Conservation (phyloP, 768 basidiomycete species). For the Tubosaeta brunneosetosa region DNA sequence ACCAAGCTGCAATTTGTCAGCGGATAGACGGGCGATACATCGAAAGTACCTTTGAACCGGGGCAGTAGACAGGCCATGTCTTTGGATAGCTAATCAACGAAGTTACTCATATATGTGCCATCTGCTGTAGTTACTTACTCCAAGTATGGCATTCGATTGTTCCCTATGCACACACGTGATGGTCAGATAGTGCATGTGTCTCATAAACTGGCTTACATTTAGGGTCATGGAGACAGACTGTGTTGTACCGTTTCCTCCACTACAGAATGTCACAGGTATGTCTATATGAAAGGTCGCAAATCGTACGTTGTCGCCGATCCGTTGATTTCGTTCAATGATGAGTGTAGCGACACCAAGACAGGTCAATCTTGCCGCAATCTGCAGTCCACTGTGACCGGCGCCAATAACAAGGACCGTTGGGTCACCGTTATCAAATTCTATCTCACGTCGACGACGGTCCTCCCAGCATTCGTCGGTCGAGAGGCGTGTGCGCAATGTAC, state of each 20-base stretch:
- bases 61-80: conserved; percentile 48
- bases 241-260: conserved; percentile 56
- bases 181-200: conserved; percentile 1
- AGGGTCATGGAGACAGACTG: conserved; percentile 49
- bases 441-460: conserved; percentile 36
- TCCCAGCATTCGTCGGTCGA: conserved; percentile 51
- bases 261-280: conserved; percentile 13
- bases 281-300: background rate
- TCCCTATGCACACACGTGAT: conserved; percentile 32
- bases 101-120: too few species aligned
- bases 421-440: conserved; percentile 40
- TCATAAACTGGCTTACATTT: conserved; percentile 34
- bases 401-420: conserved; percentile 61
- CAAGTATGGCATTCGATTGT: conserved; percentile 51
- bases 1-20: conserved; percentile 37
- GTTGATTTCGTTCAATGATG: conserved; percentile 46
- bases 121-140: conserved; percentile 34
- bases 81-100: conserved; percentile 41
- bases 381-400: conserved; percentile 63
- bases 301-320: conserved; percentile 45
- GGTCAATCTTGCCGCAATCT: conserved; percentile 57
- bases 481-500: conserved; percentile 36
- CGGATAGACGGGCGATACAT: background rate
- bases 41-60: conserved; percentile 43
- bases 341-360: conserved; percentile 49